Conservation (phyloP, 148 eudicot genomes). For the Fagopyrum esculentum region DNA sequence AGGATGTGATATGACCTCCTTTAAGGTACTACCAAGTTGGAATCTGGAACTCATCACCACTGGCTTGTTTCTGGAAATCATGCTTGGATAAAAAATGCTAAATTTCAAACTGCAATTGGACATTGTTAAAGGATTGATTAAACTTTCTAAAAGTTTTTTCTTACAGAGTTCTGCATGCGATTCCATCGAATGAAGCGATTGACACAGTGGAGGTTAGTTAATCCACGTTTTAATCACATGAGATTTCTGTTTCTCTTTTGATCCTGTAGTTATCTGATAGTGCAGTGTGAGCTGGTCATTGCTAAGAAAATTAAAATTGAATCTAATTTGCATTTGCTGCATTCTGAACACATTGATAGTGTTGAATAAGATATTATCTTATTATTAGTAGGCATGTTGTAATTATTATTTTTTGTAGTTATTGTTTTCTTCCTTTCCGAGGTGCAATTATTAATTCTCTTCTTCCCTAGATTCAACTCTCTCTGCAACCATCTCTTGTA, state of each 20-base stretch:
- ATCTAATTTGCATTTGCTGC: background rate
- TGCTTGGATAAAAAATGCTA: background rate
- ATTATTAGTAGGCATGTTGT: too few species aligned
- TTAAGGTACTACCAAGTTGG: background rate
- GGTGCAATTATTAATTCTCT: too few species aligned
- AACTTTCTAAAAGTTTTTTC: background rate
- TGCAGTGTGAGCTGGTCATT: background rate
- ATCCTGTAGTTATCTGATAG: background rate
- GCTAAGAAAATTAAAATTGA: background rate
- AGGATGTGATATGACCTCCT: background rate
- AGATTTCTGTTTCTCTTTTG: background rate
- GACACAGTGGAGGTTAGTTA: constrained; percentile 94
- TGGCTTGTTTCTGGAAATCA: background rate
- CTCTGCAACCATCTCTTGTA: too few species aligned
- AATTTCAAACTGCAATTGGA: background rate
- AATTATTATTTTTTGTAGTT: too few species aligned
- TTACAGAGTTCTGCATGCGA: constrained; percentile 88
- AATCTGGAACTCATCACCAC: background rate
- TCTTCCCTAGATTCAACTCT: too few species aligned
- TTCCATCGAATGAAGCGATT: constrained; percentile 93
- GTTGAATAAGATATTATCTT: too few species aligned
- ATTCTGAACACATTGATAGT: background rate
- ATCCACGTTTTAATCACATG: constrained; percentile 18
- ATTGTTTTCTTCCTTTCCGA: too few species aligned
- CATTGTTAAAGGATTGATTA: background rate